Conservation (phyloP, 2,329 filamentous ascomycete genomes). For the Hirsutella rhossiliensis region DNA sequence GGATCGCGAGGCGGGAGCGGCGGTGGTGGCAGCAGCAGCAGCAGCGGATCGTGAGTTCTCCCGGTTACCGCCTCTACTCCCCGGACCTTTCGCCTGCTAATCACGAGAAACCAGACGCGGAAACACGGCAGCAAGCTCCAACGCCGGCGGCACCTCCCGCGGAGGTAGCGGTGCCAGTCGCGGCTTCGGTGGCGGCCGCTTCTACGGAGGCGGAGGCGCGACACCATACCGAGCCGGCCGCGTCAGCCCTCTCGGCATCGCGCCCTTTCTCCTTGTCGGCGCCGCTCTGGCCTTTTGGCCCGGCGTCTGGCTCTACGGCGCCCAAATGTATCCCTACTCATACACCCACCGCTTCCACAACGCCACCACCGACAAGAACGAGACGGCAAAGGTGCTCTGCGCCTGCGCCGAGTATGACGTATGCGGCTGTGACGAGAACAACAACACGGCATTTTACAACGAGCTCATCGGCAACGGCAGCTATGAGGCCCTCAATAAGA, state of each 20-base stretch:
- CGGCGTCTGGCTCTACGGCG: slow-evolving; percentile 51
- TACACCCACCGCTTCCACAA: slow-evolving; percentile 38
- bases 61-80: too few relatives aligned
- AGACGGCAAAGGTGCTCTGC: slow-evolving; percentile 23
- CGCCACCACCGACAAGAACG: slow-evolving; percentile 27
- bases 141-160: slow-evolving; percentile 38
- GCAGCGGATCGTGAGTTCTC: too few relatives aligned
- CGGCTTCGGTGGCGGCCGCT: slow-evolving; percentile 47
- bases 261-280: slow-evolving; percentile 38
- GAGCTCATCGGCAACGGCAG: slow-evolving; percentile 54
- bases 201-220: slow-evolving; percentile 54
- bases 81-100: background rate
- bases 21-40: too few relatives aligned
- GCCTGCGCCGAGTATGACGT: slow-evolving; percentile 36
- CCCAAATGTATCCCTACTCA: slow-evolving; percentile 43
- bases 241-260: slow-evolving; percentile 37
- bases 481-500: slow-evolving; percentile 46
- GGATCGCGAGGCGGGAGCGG: background rate
- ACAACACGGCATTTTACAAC: slow-evolving; percentile 44
- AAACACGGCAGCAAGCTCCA: slow-evolving; percentile 18
- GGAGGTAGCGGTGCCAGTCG: slow-evolving; percentile 46
- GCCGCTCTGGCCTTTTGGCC: slow-evolving; percentile 46
- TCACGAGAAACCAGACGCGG: slow-evolving; percentile 13
- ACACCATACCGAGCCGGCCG: slow-evolving; percentile 48
- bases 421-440: slow-evolving; percentile 61